Conservation (phyloP, 208 protist species). For the Wallacemonas sp. region DNA sequence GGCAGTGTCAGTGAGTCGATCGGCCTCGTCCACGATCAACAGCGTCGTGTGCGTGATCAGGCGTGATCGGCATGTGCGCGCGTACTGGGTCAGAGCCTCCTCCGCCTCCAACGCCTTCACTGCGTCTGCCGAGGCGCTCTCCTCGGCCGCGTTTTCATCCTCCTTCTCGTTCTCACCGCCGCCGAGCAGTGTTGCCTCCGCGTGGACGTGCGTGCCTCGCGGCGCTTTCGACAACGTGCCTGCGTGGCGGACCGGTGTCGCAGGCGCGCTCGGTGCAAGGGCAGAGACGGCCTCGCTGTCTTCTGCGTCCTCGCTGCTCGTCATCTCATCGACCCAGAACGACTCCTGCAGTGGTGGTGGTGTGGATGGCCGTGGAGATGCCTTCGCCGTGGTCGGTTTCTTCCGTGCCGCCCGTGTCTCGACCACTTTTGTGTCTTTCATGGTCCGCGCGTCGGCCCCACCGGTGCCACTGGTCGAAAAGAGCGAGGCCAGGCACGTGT, state of each 20-base stretch:
- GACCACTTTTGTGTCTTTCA: background rate
- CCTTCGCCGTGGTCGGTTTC: background rate
- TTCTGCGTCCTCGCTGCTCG: background rate
- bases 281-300: background rate
- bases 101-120: background rate
- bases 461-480: too few relatives aligned
- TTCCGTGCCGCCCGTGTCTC: background rate
- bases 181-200: conserved; percentile 5
- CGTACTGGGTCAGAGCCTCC: background rate
- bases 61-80: background rate
- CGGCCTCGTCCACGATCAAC: conserved; percentile 22
- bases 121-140: background rate
- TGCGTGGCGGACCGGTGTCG: too few relatives aligned
- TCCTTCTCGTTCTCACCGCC: too few relatives aligned
- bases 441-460: too few relatives aligned
- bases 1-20: background rate
- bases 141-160: background rate
- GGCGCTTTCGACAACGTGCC: too few relatives aligned
- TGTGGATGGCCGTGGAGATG: background rate
- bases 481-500: background rate
- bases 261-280: too few relatives aligned
- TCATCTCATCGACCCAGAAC: conserved; percentile 20
- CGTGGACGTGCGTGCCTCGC: background rate
- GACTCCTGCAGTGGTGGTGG: conserved; percentile 14
- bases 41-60: conserved; percentile 14